Conservation (phyloP, 768 basidiomycete species). For the Cyclocybe aegerita region DNA sequence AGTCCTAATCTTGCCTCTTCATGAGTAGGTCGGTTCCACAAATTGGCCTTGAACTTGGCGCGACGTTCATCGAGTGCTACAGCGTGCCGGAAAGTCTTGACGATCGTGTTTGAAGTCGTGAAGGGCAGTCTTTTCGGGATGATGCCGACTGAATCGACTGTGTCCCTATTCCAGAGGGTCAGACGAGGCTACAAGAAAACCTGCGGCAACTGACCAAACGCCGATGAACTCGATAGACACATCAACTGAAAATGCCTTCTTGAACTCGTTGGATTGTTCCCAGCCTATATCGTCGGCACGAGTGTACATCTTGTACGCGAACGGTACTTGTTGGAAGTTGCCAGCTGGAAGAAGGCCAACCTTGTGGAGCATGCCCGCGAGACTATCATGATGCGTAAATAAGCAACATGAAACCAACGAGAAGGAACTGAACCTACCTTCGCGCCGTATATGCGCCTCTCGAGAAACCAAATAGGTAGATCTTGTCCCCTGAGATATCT, state of each 20-base stretch:
- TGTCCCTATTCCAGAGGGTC: conserved; percentile 46
- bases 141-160: conserved; percentile 62
- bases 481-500: conserved; percentile 54
- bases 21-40: conserved; percentile 41
- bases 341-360: conserved; percentile 46
- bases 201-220: conserved; percentile 40
- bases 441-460: conserved; percentile 66
- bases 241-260: conserved; percentile 50
- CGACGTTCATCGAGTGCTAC: conserved; percentile 64
- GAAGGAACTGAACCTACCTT: conserved; percentile 25
- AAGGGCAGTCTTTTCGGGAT: conserved; percentile 56
- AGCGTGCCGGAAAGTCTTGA: conserved; percentile 63
- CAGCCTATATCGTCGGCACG: conserved; percentile 47
- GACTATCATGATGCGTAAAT: conserved; percentile 19
- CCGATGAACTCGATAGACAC: conserved; percentile 60
- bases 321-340: conserved; percentile 57
- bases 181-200: neutral
- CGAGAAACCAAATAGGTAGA: conserved; percentile 71
- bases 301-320: conserved; percentile 64
- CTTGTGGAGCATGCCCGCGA: conserved; percentile 54
- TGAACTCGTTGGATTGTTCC: conserved; percentile 53
- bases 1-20: conserved; percentile 26
- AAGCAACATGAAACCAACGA: neutral
- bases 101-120: conserved; percentile 52
- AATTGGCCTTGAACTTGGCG: conserved; percentile 56